Percentiles rank a stretch among this genome's conserved stretches.
Conservation (phyloP, 1,284 basidiomycete genomes). For the Pseudomicrostroma phylloplanum region DNA sequence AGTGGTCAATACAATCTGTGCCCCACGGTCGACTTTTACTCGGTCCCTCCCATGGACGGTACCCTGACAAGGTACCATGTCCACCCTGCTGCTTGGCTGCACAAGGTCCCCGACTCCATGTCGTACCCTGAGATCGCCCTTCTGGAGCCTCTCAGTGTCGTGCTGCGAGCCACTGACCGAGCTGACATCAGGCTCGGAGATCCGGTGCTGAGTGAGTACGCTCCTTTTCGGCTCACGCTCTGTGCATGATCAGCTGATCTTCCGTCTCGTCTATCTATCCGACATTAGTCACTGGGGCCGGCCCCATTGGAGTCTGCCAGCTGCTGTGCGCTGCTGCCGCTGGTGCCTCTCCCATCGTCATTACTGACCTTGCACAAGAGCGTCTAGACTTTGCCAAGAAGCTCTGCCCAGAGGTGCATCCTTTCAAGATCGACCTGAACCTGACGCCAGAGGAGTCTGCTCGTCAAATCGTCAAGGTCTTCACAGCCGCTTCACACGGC, state of each 20-base stretch:
- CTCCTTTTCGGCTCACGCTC: neutral
- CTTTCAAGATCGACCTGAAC: constrained; percentile 25
- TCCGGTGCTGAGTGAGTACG: constrained; percentile 23
- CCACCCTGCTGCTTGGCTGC: constrained; percentile 58
- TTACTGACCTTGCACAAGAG: constrained; percentile 55
- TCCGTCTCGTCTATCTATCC: neutral
- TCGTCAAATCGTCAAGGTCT: constrained; percentile 32
- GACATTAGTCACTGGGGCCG: constrained; percentile 31
- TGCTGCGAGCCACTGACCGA: constrained; percentile 56
- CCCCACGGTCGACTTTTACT: constrained; percentile 43
- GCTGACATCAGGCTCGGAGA: constrained; percentile 54
- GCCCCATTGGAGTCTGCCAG: constrained; percentile 57
- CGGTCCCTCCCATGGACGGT: constrained; percentile 43
- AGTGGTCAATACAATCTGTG: constrained; percentile 57
- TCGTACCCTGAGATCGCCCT: constrained; percentile 56
- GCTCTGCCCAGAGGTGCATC: constrained; percentile 54
- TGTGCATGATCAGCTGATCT: neutral
- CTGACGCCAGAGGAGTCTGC: constrained; percentile 24
- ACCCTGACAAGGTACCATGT: constrained; percentile 53
- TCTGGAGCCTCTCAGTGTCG: constrained; percentile 57
- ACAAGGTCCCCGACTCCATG: constrained; percentile 54
- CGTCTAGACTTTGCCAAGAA: constrained; percentile 57
- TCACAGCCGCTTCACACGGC: constrained; percentile 26
- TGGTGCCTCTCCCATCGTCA: constrained; percentile 57
- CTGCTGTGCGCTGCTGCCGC: constrained; percentile 56